phyloP scores from a whole-genome alignment of 129 eudicot species.

The Heracleum sosnowskyi region DNA sequence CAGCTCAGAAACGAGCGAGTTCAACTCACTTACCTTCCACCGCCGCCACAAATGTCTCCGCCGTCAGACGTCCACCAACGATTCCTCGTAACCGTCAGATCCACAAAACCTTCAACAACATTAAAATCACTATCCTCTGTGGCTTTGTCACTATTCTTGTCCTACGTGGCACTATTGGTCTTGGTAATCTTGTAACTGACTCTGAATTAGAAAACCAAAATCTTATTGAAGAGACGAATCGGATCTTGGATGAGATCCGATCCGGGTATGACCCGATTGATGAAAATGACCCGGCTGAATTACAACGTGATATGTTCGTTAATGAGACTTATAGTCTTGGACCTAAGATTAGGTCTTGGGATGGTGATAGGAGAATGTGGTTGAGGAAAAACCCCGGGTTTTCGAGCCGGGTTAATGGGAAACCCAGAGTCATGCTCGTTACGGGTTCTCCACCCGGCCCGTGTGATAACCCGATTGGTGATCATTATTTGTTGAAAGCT shows the following conservation, averaged over 20 bases:
- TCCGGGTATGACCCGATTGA: slow-evolving; percentile 73
- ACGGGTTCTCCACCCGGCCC: slow-evolving; percentile 88
- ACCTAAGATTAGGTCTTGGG: slow-evolving; percentile 65
- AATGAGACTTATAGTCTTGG: slow-evolving; percentile 67
- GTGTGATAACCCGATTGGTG: slow-evolving; percentile 93
- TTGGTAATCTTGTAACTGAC: slow-evolving; percentile 49
- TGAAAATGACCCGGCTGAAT: slow-evolving; percentile 23
- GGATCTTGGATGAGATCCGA: slow-evolving; percentile 71
- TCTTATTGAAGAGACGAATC: slow-evolving; percentile 59
- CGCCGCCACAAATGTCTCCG: slow-evolving; percentile 38
- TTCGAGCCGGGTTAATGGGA: slow-evolving; percentile 49
- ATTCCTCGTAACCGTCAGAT: slow-evolving; percentile 50
- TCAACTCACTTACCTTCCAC: slow-evolving; percentile 25
- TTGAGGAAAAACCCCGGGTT: slow-evolving; percentile 50
- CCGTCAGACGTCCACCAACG: slow-evolving; percentile 26
- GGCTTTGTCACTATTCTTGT: slow-evolving; percentile 83
- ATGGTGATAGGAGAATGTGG: slow-evolving; percentile 60
- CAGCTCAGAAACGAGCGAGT: slow-evolving; percentile 44
- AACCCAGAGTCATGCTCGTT: slow-evolving; percentile 69
- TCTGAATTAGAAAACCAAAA: slow-evolving; percentile 40
- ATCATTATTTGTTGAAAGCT: slow-evolving; percentile 75
- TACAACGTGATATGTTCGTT: slow-evolving; percentile 10
- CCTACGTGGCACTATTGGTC: slow-evolving; percentile 79
- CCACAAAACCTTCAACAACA: slow-evolving; percentile 73
- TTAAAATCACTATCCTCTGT: slow-evolving; percentile 76